These are phyloP conservation scores for Breviolum minutum DNA, from an alignment of 73 alveolate genomes.

Conservation along the genomic window DNA sequence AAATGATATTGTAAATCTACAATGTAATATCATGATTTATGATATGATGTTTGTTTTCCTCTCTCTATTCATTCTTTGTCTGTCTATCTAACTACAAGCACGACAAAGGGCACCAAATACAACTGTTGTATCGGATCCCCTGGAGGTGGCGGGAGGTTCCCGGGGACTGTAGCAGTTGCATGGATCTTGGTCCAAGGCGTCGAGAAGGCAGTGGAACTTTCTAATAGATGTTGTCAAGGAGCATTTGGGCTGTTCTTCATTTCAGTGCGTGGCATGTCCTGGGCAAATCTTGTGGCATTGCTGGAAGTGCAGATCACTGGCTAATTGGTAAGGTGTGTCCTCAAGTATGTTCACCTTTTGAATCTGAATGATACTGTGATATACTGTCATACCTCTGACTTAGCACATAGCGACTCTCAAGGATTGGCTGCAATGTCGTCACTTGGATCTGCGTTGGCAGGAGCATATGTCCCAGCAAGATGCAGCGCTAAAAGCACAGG, in stretches of 20 bases:
- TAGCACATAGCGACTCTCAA: too few relatives aligned
- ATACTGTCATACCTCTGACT: background rate
- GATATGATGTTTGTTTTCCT: background rate
- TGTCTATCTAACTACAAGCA: too few relatives aligned
- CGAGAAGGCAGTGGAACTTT: conserved; percentile 78
- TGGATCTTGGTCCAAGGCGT: conserved; percentile 10
- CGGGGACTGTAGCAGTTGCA: background rate
- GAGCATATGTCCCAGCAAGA: conserved; percentile 4
- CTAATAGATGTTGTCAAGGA: conserved; percentile 58
- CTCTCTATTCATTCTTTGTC: too few relatives aligned
- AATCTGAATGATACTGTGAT: background rate
- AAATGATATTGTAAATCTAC: background rate
- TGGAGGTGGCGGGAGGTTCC: background rate
- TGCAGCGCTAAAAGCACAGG: background rate
- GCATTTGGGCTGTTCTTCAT: background rate
- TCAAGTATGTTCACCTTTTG: background rate
- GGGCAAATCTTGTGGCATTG: too few relatives aligned
- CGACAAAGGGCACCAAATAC: too few relatives aligned
- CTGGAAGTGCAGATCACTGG: too few relatives aligned
- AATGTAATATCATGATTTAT: background rate
- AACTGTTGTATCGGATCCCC: too few relatives aligned
- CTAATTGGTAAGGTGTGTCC: too few relatives aligned
- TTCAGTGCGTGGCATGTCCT: too few relatives aligned
- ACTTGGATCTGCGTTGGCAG: background rate
- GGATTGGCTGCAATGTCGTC: too few relatives aligned